Conservation (phyloP, 495 filamentous ascomycete species). For the Astrothelium macrocarpum region DNA sequence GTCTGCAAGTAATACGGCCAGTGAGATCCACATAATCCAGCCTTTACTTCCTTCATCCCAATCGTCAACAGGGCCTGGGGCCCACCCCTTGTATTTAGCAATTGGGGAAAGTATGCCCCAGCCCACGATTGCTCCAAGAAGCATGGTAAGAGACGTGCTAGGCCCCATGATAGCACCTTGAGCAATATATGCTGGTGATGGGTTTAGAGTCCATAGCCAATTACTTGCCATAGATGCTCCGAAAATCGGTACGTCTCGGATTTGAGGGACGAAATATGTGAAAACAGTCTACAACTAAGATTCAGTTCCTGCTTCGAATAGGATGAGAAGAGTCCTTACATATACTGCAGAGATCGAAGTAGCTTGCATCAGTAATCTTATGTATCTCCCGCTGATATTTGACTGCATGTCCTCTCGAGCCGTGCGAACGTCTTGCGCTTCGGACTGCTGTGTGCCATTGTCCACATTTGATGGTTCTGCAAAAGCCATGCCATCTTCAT, state of each 20-base stretch:
- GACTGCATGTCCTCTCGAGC: slow-evolving; percentile 20
- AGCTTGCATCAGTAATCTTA: slow-evolving; percentile 45
- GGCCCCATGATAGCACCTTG: slow-evolving; percentile 79
- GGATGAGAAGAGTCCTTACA: slow-evolving; percentile 15
- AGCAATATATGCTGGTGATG: slow-evolving; percentile 83
- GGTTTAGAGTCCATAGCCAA: slow-evolving; percentile 96
- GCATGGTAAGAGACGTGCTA: slow-evolving; percentile 84
- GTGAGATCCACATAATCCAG: slow-evolving; percentile 90
- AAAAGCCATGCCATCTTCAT: not conserved
- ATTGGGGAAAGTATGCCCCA: slow-evolving; percentile 89
- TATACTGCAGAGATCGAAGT: slow-evolving; percentile 48
- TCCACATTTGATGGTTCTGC: not conserved
- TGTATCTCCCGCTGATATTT: slow-evolving; percentile 50
- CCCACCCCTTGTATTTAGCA: slow-evolving; percentile 76
- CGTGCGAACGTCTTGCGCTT: slow-evolving; percentile 14
- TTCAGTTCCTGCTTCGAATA: not conserved
- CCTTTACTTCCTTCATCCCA: slow-evolving; percentile 88
- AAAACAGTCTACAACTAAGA: slow-evolving; percentile 52
- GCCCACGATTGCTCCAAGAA: slow-evolving; percentile 75
- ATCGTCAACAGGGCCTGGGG: slow-evolving; percentile 68
- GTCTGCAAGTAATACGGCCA: slow-evolving; percentile 92
- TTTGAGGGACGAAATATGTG: slow-evolving; percentile 78
- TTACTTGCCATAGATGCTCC: slow-evolving; percentile 61
- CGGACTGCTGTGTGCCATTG: slow-evolving; percentile 13
- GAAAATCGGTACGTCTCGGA: slow-evolving; percentile 75